Conservation (phyloP, 768 basidiomycete genomes). For the Podaxis sp. region DNA sequence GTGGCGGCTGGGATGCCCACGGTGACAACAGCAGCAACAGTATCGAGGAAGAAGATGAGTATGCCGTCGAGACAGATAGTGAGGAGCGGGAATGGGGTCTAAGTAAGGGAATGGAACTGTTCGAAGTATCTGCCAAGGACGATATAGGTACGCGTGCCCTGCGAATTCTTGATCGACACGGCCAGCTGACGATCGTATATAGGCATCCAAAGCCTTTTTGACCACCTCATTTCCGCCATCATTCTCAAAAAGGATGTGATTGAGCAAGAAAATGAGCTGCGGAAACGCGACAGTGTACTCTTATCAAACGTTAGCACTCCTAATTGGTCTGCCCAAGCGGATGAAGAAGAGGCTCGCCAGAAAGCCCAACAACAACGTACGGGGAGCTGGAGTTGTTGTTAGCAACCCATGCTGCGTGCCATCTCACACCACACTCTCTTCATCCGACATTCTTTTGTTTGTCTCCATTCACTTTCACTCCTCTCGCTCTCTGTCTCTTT, state of each 20-base stretch:
- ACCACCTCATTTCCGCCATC: slow-evolving; percentile 76
- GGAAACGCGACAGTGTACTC: slow-evolving; percentile 83
- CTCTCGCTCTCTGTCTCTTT: background rate
- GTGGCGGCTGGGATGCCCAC: slow-evolving; percentile 53
- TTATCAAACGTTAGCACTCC: slow-evolving; percentile 62
- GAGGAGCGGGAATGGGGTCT: slow-evolving; percentile 73
- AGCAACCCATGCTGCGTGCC: slow-evolving; percentile 28
- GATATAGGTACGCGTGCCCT: slow-evolving; percentile 57
- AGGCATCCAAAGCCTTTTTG: slow-evolving; percentile 84
- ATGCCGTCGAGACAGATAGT: slow-evolving; percentile 54
- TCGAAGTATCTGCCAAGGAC: slow-evolving; percentile 91
- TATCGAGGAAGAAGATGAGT: slow-evolving; percentile 63
- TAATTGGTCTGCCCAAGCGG: slow-evolving; percentile 77
- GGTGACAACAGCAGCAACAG: slow-evolving; percentile 66
- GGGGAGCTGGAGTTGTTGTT: slow-evolving; percentile 72
- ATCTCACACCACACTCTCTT: slow-evolving; percentile 9
- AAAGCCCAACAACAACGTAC: slow-evolving; percentile 40
- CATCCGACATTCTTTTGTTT: slow-evolving; percentile 4
- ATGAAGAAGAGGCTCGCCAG: slow-evolving; percentile 71
- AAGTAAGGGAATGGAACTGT: slow-evolving; percentile 81
- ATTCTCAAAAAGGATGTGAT: slow-evolving; percentile 76
- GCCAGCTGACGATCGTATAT: slow-evolving; percentile 11
- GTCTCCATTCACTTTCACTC: background rate
- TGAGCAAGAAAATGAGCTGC: slow-evolving; percentile 76
- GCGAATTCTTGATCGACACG: slow-evolving; percentile 16